Base-by-base conservation (phyloP, 805 yeast genomes). In the Teunomyces pallodes region DNA sequence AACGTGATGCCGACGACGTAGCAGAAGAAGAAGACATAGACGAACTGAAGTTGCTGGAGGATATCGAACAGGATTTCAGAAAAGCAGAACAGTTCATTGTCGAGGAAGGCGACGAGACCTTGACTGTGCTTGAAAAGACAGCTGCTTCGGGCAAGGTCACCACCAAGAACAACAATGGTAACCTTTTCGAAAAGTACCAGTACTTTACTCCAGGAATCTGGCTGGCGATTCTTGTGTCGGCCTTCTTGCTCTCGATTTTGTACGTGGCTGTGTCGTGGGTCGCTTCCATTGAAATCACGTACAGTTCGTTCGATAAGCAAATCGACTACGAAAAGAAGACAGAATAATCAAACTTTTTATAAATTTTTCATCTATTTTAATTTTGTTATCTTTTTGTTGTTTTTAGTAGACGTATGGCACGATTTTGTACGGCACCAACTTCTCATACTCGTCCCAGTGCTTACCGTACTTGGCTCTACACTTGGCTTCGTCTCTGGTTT, bases 401-500 rank as follows among this genome's bases (percentile, higher is more conserved):
- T 27, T 27, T 39, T 69, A 91, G 65, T 90, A 92, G 5, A 94
- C 68, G 59, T 84, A 90, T 4, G 99, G 99, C 53, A 94, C 78
- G 52, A 94, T 90, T 64, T 90, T 86, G 66, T 86, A 92, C 12
- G 96, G 97, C 29, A 94, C 99, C 54, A 67, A 61, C 49, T 65
- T 73, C 69, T 87, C 88, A 66, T 94, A 94, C 66, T 86, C 83
- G 46, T 74, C 79, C 99, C 99, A 94, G 38, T 83, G 78, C 53
- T 84, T 76, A 12, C 95, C 95, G 60, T 94, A 94, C 72, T 94
- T 94, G 29, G 68, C 81, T 33, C 84, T 75, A 65, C 99, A 94
- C 66, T 94, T 91, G 43, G 84, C 86, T 60, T 92, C 98, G 68
- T 94, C 99, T 66, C 99, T 80, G 26, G 69, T 70, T 66, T 92